These are phyloP conservation scores for Skeletonema potamos DNA, from an alignment of 108 stramenopile genomes.

Conservation along the genomic window DNA sequence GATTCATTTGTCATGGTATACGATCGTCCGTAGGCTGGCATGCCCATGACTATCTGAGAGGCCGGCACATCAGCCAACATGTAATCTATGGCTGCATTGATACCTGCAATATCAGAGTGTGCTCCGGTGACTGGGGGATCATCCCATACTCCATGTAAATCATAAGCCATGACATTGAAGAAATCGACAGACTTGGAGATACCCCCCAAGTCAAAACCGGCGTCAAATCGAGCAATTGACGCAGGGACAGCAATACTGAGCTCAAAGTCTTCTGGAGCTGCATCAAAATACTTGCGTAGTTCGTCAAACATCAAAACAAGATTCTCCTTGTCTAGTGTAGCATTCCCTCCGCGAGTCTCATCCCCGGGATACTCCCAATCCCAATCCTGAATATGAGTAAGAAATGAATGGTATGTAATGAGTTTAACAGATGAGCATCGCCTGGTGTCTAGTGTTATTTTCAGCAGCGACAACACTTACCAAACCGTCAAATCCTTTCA, in stretches of 20 bases:
- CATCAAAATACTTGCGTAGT: slow-evolving; percentile 42
- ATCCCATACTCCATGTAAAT: slow-evolving; percentile 44
- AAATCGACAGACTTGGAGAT: slow-evolving; percentile 38
- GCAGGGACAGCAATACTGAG: slow-evolving; percentile 44
- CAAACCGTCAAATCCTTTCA: slow-evolving; percentile 44
- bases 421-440: too few relatives aligned
- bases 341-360: slow-evolving; percentile 39
- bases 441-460: too few relatives aligned
- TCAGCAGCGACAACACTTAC: too few relatives aligned
- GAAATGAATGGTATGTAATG: too few relatives aligned
- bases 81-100: slow-evolving; percentile 39
- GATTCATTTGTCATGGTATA: slow-evolving; percentile 39
- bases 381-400: too few relatives aligned
- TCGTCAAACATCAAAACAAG: slow-evolving; percentile 38
- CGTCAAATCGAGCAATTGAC: slow-evolving; percentile 11
- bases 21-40: slow-evolving; percentile 48
- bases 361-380: slow-evolving; percentile 54
- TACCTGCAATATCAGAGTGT: slow-evolving; percentile 43
- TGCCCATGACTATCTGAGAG: slow-evolving; percentile 41
- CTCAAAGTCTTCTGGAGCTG: slow-evolving; percentile 44
- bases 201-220: slow-evolving; percentile 39
- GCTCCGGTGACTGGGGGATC: slow-evolving; percentile 34
- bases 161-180: slow-evolving; percentile 51
- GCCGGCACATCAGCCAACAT: slow-evolving; percentile 42
- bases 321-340: slow-evolving; percentile 31